Evolutionary conservation across 1,284 basidiomycete genomes (phyloP).

Genomic region (Schizophyllum commune): DNA sequence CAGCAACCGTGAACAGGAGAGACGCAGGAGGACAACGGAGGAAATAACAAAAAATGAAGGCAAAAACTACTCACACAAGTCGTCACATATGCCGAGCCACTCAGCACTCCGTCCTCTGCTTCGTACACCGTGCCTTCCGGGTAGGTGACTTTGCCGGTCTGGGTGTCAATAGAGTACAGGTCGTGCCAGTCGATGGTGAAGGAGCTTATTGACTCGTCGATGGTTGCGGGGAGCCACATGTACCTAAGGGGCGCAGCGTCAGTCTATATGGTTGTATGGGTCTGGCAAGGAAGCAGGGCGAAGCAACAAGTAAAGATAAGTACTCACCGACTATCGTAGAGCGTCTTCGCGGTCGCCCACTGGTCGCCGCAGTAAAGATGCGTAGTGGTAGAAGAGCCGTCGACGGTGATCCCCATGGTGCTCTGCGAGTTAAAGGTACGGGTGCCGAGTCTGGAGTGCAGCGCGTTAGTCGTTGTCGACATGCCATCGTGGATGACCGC

Average conservation of each 20-base stretch:
- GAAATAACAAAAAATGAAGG: neutral
- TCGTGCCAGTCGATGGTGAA: conserved; percentile 22
- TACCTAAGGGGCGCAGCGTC: conserved; percentile 20
- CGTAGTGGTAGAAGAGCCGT: conserved; percentile 17
- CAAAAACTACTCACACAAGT: conserved; percentile 11
- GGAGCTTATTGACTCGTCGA: conserved; percentile 19
- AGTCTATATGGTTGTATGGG: no score
- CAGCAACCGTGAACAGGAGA: no score
- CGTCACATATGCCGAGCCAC: conserved; percentile 16
- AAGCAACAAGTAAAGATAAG: no score
- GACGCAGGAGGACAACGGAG: neutral
- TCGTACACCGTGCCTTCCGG: conserved; percentile 20
- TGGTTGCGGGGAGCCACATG: conserved; percentile 22
- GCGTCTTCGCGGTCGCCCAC: conserved; percentile 16
- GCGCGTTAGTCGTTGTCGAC: no score
- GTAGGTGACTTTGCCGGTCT: conserved; percentile 16
- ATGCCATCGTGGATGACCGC: no score
- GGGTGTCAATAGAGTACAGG: conserved; percentile 20
- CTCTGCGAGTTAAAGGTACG: conserved; percentile 24
- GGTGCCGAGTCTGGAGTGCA: conserved; percentile 17
- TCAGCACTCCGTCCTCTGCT: conserved; percentile 17
- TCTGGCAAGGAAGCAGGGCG: no score
- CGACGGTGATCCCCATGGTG: conserved; percentile 19
- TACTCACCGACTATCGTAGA: conserved; percentile 16
- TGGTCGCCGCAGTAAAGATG: conserved; percentile 23